phyloP scores from a whole-genome alignment of 306 rosid species.

The Quercus agrifolia region DNA sequence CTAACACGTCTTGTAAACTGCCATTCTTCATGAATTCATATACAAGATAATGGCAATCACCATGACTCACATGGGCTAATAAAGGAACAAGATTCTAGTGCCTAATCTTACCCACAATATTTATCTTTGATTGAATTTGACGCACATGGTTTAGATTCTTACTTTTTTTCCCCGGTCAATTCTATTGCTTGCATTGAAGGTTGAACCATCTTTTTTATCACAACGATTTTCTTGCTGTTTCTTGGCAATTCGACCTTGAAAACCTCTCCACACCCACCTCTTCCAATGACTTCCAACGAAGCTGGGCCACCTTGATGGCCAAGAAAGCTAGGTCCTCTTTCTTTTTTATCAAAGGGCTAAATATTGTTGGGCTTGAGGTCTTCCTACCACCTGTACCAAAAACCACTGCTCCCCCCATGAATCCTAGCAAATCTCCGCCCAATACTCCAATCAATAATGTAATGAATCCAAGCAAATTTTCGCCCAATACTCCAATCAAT shows the following conservation, averaged over 20 bases:
- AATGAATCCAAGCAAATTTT: too few species aligned
- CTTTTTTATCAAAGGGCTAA: conserved; percentile 55
- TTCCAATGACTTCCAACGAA: conserved; percentile 56
- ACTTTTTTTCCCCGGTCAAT: conserved; percentile 62
- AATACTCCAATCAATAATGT: too few species aligned
- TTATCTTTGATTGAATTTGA: conserved; percentile 73
- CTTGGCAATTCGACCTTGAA: conserved; percentile 65
- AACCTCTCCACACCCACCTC: conserved; percentile 75
- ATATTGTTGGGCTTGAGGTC: conserved; percentile 50
- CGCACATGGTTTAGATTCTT: conserved; percentile 58
- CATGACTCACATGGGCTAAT: conserved; percentile 60
- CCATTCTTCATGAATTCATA: conserved; percentile 92
- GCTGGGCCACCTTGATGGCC: conserved; percentile 60
- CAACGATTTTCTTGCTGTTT: conserved; percentile 57
- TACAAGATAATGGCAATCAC: conserved; percentile 68
- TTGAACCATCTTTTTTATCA: conserved; percentile 69
- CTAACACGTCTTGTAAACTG: conserved; percentile 60
- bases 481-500: too few species aligned
- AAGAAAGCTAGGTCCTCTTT: conserved; percentile 76
- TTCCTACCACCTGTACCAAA: too few species aligned
- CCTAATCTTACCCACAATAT: conserved; percentile 77
- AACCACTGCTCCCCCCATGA: fast-evolving
- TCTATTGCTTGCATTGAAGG: conserved; percentile 63
- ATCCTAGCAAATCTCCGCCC: too few species aligned
- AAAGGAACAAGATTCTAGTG: conserved; percentile 79